phyloP scores from a whole-genome alignment of 192 early-diverging fungal genomes.

The Coemansia sp. region DNA sequence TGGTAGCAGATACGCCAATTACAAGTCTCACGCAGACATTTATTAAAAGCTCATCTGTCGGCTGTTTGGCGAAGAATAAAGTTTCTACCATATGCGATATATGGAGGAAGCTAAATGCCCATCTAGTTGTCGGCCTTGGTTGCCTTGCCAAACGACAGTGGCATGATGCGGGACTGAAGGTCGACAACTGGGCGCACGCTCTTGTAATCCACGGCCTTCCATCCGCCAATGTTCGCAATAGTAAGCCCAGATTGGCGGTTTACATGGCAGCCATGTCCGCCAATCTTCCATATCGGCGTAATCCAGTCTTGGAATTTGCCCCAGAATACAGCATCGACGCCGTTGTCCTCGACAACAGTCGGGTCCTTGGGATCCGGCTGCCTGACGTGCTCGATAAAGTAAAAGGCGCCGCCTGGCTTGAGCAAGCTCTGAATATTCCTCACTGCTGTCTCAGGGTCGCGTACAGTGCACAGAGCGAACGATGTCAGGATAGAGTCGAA shows the following conservation, averaged over 20 bases:
- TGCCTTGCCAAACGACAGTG: slow-evolving; percentile 49
- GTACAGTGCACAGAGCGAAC: slow-evolving; percentile 41
- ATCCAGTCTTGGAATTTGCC: slow-evolving; percentile 39
- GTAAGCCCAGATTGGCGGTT: slow-evolving; percentile 37
- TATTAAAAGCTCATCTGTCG: too few species aligned
- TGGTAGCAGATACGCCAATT: too few species aligned
- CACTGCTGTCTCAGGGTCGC: slow-evolving; percentile 17
- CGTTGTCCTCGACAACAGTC: slow-evolving; percentile 34
- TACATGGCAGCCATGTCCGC: slow-evolving; percentile 40
- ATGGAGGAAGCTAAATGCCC: too few species aligned
- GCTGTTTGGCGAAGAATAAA: too few species aligned
- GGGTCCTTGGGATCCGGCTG: slow-evolving; percentile 32
- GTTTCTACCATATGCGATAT: too few species aligned
- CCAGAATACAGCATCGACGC: slow-evolving; percentile 37
- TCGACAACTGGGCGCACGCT: slow-evolving; percentile 38
- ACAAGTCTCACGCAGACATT: too few species aligned
- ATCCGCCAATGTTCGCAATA: slow-evolving; percentile 23
- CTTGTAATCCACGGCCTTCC: slow-evolving; percentile 41
- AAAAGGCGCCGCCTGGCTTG: slow-evolving; percentile 37
- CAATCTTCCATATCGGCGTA: slow-evolving; percentile 26
- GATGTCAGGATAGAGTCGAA: slow-evolving; percentile 51
- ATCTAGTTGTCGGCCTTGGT: slow-evolving; percentile 22
- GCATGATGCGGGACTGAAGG: slow-evolving; percentile 41
- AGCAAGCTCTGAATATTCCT: slow-evolving; percentile 32
- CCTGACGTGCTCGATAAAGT: slow-evolving; percentile 50